Percentiles rank a stretch among this genome's conserved stretches.
Conservation (phyloP, 2,329 filamentous ascomycete species). For the Xylariaceae sp. region DNA sequence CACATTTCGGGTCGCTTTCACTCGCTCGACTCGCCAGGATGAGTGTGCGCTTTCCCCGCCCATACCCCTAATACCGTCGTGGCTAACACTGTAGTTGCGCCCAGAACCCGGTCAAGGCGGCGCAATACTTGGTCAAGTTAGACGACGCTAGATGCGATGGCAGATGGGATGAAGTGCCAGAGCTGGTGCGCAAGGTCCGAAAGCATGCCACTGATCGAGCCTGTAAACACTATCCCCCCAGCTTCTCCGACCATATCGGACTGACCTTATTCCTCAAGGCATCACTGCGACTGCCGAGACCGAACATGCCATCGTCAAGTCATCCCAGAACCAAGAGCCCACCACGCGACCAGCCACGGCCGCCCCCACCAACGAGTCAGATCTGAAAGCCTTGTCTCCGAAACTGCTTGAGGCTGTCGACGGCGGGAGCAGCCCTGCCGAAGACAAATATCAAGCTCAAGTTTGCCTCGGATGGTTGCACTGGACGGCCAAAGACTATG, state of each 20-base stretch:
- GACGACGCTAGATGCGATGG: slow-evolving; percentile 85
- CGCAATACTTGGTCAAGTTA: slow-evolving; percentile 75
- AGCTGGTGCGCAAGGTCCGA: slow-evolving; percentile 86
- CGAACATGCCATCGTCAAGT: slow-evolving; percentile 61
- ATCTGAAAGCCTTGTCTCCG: slow-evolving; percentile 43
- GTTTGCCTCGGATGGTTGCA: slow-evolving; percentile 83
- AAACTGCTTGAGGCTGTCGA: slow-evolving; percentile 56
- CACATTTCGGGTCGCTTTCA: too few species aligned
- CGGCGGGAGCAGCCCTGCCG: slow-evolving; percentile 47
- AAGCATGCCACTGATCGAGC: slow-evolving; percentile 85
- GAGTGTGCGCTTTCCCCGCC: slow-evolving; percentile 22
- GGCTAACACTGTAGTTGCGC: slow-evolving; percentile 12
- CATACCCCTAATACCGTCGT: slow-evolving; percentile 12
- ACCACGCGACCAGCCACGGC: slow-evolving; percentile 40
- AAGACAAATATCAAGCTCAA: slow-evolving; percentile 72
- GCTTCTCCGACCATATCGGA: slow-evolving; percentile 2
- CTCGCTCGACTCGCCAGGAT: slow-evolving; percentile 19
- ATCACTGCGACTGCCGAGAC: slow-evolving; percentile 66
- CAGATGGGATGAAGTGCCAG: slow-evolving; percentile 80
- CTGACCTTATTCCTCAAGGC: slow-evolving; percentile 44
- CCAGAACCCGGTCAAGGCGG: slow-evolving; percentile 67
- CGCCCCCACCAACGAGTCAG: slow-evolving; percentile 40
- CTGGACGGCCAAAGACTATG: slow-evolving; percentile 70
- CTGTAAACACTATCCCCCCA: slow-evolving; percentile 52
- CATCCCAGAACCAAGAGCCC: slow-evolving; percentile 41